These are phyloP conservation scores for Cladosporium sp. DNA, from an alignment of 2,329 filamentous ascomycete species.

Conservation along the genomic window DNA sequence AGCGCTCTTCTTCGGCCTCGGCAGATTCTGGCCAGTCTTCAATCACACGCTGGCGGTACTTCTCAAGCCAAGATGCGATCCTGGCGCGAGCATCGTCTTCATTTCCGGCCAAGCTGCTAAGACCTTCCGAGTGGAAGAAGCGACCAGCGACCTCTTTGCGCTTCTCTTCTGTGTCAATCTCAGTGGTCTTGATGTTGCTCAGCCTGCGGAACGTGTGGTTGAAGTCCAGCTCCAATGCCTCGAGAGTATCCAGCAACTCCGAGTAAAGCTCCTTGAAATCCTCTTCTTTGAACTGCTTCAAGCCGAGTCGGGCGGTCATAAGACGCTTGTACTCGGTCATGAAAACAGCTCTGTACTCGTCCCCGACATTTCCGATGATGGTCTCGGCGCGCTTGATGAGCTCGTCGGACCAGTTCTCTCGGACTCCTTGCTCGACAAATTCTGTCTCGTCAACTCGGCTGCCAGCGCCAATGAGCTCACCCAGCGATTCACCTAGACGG, in stretches of 20 bases:
- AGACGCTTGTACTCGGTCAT: conserved; percentile 84
- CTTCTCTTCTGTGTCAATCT: conserved; percentile 65
- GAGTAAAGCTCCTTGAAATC: conserved; percentile 84
- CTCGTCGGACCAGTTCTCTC: conserved; percentile 66
- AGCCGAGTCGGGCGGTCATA: conserved; percentile 78
- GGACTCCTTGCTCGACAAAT: conserved; percentile 74
- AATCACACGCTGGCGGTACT: conserved; percentile 69
- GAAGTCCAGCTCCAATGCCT: conserved; percentile 84
- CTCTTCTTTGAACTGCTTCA: conserved; percentile 66
- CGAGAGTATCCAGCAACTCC: conserved; percentile 78
- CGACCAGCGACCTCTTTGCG: conserved; percentile 65
- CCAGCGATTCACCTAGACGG: conserved; percentile 82
- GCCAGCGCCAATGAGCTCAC: conserved; percentile 83
- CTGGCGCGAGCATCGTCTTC: conserved; percentile 66
- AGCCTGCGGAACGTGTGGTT: conserved; percentile 89
- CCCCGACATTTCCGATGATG: conserved; percentile 75
- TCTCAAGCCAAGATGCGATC: conserved; percentile 77
- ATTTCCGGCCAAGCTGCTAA: conserved; percentile 58
- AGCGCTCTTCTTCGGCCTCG: conserved; percentile 62
- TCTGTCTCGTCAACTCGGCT: conserved; percentile 67
- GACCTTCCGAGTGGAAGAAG: conserved; percentile 80
- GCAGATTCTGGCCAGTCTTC: conserved; percentile 72
- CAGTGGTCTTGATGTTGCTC: conserved; percentile 61
- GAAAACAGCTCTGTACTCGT: conserved; percentile 88
- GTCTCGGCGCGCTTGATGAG: conserved; percentile 79